These are phyloP conservation scores for Botrytis fragariae DNA, from an alignment of 2,329 filamentous ascomycete genomes.

Conservation along the genomic window DNA sequence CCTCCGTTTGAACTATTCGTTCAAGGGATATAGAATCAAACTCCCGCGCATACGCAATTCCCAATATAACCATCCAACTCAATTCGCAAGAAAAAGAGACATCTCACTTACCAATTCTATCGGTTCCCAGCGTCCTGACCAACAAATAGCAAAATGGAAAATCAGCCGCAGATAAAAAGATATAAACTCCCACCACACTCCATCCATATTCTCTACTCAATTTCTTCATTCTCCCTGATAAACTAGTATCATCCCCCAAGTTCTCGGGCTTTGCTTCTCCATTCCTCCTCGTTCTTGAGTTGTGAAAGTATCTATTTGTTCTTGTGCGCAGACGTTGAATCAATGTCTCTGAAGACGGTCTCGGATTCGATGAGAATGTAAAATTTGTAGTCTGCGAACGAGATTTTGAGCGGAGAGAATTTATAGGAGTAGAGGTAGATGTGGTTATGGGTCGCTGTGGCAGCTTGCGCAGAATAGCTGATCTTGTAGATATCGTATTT, in stretches of 20 bases:
- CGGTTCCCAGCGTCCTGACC: slow-evolving; percentile 78
- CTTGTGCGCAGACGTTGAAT: slow-evolving; percentile 29
- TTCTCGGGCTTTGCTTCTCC: slow-evolving; percentile 21
- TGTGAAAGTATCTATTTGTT: slow-evolving; percentile 30
- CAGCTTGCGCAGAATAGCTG: background rate
- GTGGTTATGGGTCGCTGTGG: background rate
- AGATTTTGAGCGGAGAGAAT: slow-evolving; percentile 1
- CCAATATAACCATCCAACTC: too few relatives aligned
- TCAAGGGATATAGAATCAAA: slow-evolving; percentile 12
- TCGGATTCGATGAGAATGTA: slow-evolving; percentile 13
- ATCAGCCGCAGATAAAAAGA: slow-evolving; percentile 78
- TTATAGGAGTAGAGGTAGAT: background rate
- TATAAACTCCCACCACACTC: slow-evolving; percentile 88
- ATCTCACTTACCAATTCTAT: slow-evolving; percentile 68
- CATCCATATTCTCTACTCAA: slow-evolving; percentile 92
- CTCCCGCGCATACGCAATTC: background rate
- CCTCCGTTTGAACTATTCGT: background rate
- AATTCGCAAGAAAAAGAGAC: background rate
- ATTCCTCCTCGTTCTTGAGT: slow-evolving; percentile 27
- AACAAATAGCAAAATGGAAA: slow-evolving; percentile 94
- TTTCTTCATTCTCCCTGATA: slow-evolving; percentile 59
- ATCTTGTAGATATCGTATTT: background rate
- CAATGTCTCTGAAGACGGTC: slow-evolving; percentile 20
- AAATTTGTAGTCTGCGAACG: slow-evolving; percentile 5
- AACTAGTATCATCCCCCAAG: slow-evolving; percentile 25